Conservation (phyloP, 2,329 filamentous ascomycete genomes). For the Aspergillus sp. region DNA sequence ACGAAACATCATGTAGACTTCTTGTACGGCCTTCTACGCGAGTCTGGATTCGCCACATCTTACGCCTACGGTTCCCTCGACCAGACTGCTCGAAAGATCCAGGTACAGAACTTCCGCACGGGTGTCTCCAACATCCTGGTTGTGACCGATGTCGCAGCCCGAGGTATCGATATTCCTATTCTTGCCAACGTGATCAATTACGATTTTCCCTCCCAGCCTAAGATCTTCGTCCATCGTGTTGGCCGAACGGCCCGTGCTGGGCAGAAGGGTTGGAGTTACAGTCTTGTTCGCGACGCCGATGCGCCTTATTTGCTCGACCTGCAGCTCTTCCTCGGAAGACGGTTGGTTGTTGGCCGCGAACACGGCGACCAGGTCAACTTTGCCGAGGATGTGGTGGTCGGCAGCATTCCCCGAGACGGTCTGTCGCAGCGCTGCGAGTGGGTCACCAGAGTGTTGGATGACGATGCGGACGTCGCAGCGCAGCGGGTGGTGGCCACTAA, state of each 20-base stretch:
- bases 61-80: slow-evolving; percentile 95
- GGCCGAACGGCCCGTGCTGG: slow-evolving; percentile 94
- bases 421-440: slow-evolving; percentile 79
- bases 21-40: slow-evolving; percentile 72
- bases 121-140: slow-evolving; percentile 88
- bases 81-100: slow-evolving; percentile 86
- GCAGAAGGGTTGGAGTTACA: slow-evolving; percentile 91
- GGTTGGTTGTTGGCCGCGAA: slow-evolving; percentile 72
- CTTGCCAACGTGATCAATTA: slow-evolving; percentile 98
- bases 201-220: slow-evolving; percentile 94
- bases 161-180: slow-evolving; percentile 96
- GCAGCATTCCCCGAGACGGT: slow-evolving; percentile 68
- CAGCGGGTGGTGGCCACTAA: slow-evolving; percentile 76
- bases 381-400: slow-evolving; percentile 79
- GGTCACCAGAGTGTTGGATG: slow-evolving; percentile 73
- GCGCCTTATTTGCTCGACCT: slow-evolving; percentile 90
- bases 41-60: slow-evolving; percentile 83
- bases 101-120: slow-evolving; percentile 84
- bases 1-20: slow-evolving; percentile 99
- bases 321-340: slow-evolving; percentile 89
- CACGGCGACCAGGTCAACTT: slow-evolving; percentile 64
- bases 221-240: slow-evolving; percentile 94
- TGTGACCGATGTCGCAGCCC: slow-evolving; percentile 92
- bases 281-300: slow-evolving; percentile 82
- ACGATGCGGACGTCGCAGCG: slow-evolving; percentile 69